Evolutionary conservation across 148 eudicot genomes (phyloP).

Genomic region (Rhododendron henanense): DNA sequence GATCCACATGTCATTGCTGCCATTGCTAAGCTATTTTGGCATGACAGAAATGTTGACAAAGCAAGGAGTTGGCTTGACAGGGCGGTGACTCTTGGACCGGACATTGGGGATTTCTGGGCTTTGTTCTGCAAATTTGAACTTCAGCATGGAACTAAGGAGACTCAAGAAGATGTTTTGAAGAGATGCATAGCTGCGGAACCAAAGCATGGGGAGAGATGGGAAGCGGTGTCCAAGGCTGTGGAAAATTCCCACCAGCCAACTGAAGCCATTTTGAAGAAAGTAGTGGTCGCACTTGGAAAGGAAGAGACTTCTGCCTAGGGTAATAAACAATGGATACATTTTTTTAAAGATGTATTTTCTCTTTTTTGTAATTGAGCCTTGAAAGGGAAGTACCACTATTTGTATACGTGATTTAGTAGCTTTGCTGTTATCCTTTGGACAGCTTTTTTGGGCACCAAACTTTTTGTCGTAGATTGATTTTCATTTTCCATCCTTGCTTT

Average conservation of each 20-base stretch:
- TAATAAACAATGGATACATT: too few species aligned
- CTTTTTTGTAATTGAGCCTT: too few species aligned
- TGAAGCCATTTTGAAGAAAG: slow-evolving; percentile 80
- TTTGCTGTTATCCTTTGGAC: too few species aligned
- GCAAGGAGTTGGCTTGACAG: slow-evolving; percentile 78
- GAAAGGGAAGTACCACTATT: too few species aligned
- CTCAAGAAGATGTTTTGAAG: slow-evolving; percentile 63
- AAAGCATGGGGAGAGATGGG: slow-evolving; percentile 97
- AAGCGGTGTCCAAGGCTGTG: slow-evolving; percentile 63
- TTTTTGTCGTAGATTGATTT: too few species aligned
- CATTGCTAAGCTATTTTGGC: slow-evolving; percentile 85
- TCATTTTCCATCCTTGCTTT: too few species aligned
- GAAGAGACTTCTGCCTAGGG: slow-evolving; percentile 29
- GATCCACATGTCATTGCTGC: slow-evolving; percentile 75
- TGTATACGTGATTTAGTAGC: too few species aligned
- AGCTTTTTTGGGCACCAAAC: too few species aligned
- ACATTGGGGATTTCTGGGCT: slow-evolving; percentile 91
- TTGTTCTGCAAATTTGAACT: slow-evolving; percentile 73
- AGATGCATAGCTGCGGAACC: slow-evolving; percentile 86
- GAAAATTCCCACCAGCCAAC: slow-evolving; percentile 85
- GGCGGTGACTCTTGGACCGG: slow-evolving; percentile 82
- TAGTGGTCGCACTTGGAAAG: slow-evolving; percentile 61
- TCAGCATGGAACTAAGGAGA: slow-evolving; percentile 79
- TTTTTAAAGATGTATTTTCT: too few species aligned
- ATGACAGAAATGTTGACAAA: slow-evolving; percentile 86